These are phyloP conservation scores for Fusarium ramigenum DNA, from an alignment of 2,329 filamentous ascomycete species.

Conservation along the genomic window DNA sequence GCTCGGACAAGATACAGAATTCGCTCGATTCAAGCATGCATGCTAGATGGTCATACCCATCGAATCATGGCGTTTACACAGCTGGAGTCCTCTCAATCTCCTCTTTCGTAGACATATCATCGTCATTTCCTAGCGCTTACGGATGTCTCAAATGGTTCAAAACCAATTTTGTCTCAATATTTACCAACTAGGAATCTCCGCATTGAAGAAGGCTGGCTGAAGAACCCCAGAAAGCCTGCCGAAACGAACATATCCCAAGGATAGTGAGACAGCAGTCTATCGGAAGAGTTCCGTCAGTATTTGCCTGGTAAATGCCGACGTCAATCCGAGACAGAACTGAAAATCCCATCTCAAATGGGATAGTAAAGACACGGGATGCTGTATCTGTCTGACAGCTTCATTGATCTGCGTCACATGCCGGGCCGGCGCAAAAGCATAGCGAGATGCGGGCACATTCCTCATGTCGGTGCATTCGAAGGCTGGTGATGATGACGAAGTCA, in stretches of 20 bases:
- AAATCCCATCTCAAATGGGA: neutral
- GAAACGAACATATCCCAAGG: neutral
- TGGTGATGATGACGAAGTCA: neutral
- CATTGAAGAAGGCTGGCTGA: neutral
- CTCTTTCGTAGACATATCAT: neutral
- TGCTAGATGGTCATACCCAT: too few species aligned
- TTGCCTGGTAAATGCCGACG: neutral
- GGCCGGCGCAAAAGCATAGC: neutral
- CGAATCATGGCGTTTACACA: neutral
- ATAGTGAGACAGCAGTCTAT: neutral
- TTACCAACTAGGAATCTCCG: neutral
- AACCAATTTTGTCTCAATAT: neutral
- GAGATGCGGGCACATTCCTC: neutral
- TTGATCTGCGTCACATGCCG: neutral
- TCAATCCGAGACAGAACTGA: neutral
- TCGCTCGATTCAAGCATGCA: neutral
- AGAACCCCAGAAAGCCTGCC: accelerated
- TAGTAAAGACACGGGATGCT: neutral
- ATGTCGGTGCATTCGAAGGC: too few species aligned
- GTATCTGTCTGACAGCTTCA: neutral
- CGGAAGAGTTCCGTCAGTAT: neutral
- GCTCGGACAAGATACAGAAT: neutral
- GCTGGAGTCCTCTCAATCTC: neutral
- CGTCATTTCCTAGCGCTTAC: neutral
- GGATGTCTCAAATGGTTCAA: neutral